Evolutionary conservation across 371 early-diverging fungal genomes (phyloP), one percentile per base, ranked within the genome.

Genomic region (Blastocladiella emersonii): DNA sequence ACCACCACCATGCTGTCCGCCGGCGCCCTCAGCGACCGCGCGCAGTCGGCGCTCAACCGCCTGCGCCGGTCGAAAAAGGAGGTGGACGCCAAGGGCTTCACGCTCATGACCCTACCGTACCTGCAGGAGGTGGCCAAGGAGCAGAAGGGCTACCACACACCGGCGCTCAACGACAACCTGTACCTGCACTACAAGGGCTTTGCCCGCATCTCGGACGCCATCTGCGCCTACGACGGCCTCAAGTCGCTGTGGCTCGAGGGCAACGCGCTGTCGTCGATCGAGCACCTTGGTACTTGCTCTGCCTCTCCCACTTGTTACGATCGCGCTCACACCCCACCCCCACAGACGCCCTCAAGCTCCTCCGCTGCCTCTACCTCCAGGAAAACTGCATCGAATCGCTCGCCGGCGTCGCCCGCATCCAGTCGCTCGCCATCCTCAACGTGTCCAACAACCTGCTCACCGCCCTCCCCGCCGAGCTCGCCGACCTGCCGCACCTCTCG

Each of bases 161-260:
- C 81, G 2, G 64, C 62, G 56, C 66, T 81, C 30, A 81, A 81
- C 64, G 81, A 81, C 67, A 71, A 70, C 56, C 51, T 81, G 34
- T 81, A 78, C 44, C 72, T 81, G 56, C 81, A 81, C 64, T 81
- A 73, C 66, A 78, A 81, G 72, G 53, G 53, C 1, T 80, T 80
- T 61, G 63, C 74, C 32, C 72, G 72, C 45, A 79, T 81, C 32
- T 51, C 53, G 56, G 78, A 79, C 39, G 71, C 73, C 63, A 64
- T 81, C 25, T 75, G 73, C 5, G 44, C 37, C 30, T 81, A 81
- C 66, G 67, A 66, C 3, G 79, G 78, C 10, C 66, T 79, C 21
- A 63, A 69, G 30, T 64, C 75, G 3, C 64, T 81, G 10, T 81
- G 81, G 81, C 69, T 81, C 34, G 79, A 81, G 67, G 79, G 79